Evolutionary conservation across 345 rosid species (phyloP).

Genomic region (Pistacia integerrima): DNA sequence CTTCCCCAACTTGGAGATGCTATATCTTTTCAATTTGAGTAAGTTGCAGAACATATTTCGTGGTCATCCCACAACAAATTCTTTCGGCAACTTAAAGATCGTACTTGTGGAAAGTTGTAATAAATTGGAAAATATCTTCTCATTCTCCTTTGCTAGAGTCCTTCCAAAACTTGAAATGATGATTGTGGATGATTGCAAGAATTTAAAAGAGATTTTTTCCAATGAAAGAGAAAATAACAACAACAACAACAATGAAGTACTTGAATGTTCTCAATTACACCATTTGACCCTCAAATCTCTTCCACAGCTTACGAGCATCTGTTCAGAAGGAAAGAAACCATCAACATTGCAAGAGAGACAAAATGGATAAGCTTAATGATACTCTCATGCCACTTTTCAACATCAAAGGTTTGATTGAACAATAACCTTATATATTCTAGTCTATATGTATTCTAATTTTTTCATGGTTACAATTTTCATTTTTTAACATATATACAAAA

Average conservation of each 20-base stretch:
- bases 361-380: not conserved
- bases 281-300: not conserved
- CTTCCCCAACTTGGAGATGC: conserved; percentile 12
- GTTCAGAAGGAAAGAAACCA: not conserved
- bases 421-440: too few species aligned
- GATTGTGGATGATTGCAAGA: not conserved
- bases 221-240: not conserved
- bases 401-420: not conserved
- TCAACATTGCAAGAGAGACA: not conserved
- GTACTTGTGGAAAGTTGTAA: not conserved
- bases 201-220: conserved; percentile 13
- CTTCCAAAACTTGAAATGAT: not conserved
- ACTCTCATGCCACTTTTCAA: conserved; percentile 6
- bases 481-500: too few species aligned
- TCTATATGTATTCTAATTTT: too few species aligned
- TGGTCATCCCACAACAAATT: not conserved
- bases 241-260: not conserved
- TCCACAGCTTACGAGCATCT: conserved; percentile 14
- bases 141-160: not conserved
- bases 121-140: not conserved
- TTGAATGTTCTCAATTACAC: conserved; percentile 1
- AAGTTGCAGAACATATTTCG: conserved; percentile 12
- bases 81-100: not conserved
- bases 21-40: not conserved
- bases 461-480: too few species aligned